Conservation (phyloP, 371 early-diverging fungal genomes). For the Rhizomucor miehei region DNA sequence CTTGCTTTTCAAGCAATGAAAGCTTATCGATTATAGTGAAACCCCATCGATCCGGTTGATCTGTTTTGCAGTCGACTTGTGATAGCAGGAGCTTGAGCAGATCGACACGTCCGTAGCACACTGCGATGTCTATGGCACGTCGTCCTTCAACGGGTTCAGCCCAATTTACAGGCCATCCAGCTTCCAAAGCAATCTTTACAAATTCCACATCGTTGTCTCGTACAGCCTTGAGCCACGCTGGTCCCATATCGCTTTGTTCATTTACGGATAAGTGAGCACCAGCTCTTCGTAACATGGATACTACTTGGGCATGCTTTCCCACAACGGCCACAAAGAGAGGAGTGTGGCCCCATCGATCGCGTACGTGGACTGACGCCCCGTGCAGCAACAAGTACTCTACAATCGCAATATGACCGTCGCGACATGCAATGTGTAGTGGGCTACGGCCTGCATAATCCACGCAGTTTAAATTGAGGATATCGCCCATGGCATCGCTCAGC, state of each 20-base stretch:
- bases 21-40: constrained; percentile 25
- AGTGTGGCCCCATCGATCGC: constrained; percentile 88
- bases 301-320: constrained; percentile 57
- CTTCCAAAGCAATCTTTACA: constrained; percentile 29
- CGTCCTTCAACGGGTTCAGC: constrained; percentile 36
- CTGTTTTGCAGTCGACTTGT: constrained; percentile 18
- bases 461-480: constrained; percentile 60
- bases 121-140: constrained; percentile 40
- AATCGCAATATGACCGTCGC: constrained; percentile 68
- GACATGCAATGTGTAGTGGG: constrained; percentile 85
- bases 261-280: constrained; percentile 91
- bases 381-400: constrained; percentile 75
- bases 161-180: constrained; percentile 48
- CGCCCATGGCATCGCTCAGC: constrained; percentile 61
- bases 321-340: constrained; percentile 84
- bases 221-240: constrained; percentile 42
- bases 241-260: constrained; percentile 67
- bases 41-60: constrained; percentile 35
- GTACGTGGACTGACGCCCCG: constrained; percentile 91
- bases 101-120: constrained; percentile 26
- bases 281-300: constrained; percentile 66
- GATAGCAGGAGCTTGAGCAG: constrained; percentile 33
- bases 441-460: constrained; percentile 88
- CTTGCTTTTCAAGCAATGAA: too few species aligned
- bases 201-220: constrained; percentile 31